A percentile compares a stretch with the other conserved stretches of the same genome.
Conservation (phyloP, 805 yeast species). For the Hanseniaspora thailandica region DNA sequence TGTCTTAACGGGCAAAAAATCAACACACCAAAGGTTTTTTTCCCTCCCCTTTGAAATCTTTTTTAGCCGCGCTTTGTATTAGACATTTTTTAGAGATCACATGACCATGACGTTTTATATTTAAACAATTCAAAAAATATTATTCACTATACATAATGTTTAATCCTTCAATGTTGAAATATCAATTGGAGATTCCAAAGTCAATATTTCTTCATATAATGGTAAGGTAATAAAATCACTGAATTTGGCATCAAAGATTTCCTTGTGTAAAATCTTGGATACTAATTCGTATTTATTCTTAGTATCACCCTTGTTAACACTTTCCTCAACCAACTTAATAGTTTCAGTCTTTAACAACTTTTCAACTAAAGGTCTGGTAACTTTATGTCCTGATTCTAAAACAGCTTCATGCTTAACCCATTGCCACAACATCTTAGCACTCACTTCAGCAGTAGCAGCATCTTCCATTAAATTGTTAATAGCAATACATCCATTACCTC, state of each 20-base stretch:
- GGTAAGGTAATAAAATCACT: slow-evolving; percentile 68
- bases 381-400: slow-evolving; percentile 40
- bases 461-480: slow-evolving; percentile 79
- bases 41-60: too few species aligned
- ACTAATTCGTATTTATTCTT: slow-evolving; percentile 61
- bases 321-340: slow-evolving; percentile 33
- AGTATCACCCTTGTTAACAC: slow-evolving; percentile 32
- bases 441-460: slow-evolving; percentile 82
- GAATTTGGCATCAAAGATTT: slow-evolving; percentile 58
- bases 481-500: slow-evolving; percentile 77
- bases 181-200: slow-evolving; percentile 27
- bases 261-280: slow-evolving; percentile 59
- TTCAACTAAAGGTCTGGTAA: slow-evolving; percentile 50
- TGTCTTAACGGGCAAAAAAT: too few species aligned
- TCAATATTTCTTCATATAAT: slow-evolving; percentile 51
- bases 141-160: not conserved
- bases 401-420: slow-evolving; percentile 66
- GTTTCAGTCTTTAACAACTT: slow-evolving; percentile 52
- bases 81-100: too few species aligned
- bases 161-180: slow-evolving; percentile 10
- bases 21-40: too few species aligned
- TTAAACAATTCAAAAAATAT: too few species aligned
- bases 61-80: too few species aligned
- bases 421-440: slow-evolving; percentile 70
- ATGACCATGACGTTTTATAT: too few species aligned